These are phyloP conservation scores for Talinum fruticosum DNA, from an alignment of 148 eudicot genomes.

Conservation along the genomic window DNA sequence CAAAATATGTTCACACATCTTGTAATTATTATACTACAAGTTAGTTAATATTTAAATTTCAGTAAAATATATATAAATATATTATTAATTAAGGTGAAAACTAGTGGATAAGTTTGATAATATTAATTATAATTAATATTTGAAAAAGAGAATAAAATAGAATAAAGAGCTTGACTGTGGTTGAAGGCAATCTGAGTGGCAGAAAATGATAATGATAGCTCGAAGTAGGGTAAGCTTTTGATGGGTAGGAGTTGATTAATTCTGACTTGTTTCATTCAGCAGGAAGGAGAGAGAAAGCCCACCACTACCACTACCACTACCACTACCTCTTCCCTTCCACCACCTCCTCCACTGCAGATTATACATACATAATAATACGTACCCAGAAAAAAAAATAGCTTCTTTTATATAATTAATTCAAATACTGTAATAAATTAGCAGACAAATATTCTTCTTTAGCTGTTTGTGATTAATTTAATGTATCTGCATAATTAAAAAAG, in stretches of 20 bases:
- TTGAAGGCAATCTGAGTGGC: constrained; percentile 1
- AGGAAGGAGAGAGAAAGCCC: not conserved
- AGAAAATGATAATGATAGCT: not conserved
- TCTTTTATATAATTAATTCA: too few species aligned
- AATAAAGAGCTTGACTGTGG: not conserved
- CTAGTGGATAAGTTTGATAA: not conserved
- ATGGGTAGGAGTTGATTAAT: constrained; percentile 17
- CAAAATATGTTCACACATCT: too few species aligned
- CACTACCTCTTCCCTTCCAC: too few species aligned
- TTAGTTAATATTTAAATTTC: too few species aligned
- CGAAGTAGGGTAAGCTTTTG: constrained; percentile 10
- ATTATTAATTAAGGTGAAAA: not conserved
- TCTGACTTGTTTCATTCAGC: constrained; percentile 25
- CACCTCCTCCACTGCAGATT: too few species aligned
- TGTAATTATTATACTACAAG: too few species aligned
- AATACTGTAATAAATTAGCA: too few species aligned
- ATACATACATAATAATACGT: too few species aligned
- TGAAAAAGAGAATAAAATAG: not conserved
- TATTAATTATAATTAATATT: not conserved
- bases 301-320: constrained; percentile 9
- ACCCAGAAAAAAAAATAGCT: too few species aligned
- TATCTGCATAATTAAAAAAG: not conserved
- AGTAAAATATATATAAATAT: too few species aligned
- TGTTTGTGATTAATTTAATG: constrained; percentile 11
- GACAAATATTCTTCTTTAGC: constrained; percentile 31